A percentile compares a stretch with the other conserved stretches of the same genome.
Conservation (phyloP, 2,329 filamentous ascomycete species). For the Calonectria pteridis region DNA sequence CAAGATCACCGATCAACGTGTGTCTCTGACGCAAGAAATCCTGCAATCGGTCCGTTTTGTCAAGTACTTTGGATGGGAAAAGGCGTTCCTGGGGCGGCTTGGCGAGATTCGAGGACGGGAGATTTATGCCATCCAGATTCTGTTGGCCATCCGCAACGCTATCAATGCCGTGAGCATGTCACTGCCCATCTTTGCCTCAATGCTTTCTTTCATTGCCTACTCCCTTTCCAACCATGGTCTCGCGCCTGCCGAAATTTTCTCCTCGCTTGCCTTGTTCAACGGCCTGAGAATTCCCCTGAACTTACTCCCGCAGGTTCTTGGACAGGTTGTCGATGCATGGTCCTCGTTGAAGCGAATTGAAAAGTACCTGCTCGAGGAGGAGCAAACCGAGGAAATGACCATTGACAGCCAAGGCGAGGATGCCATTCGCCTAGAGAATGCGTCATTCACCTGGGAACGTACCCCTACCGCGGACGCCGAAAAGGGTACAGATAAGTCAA, state of each 20-base stretch:
- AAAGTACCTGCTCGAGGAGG: slow-evolving; percentile 88
- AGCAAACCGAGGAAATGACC: slow-evolving; percentile 78
- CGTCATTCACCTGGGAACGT: slow-evolving; percentile 90
- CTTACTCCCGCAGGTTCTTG: slow-evolving; percentile 86
- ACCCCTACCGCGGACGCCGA: slow-evolving; percentile 68
- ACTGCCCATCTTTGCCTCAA: slow-evolving; percentile 92
- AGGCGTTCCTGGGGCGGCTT: slow-evolving; percentile 83
- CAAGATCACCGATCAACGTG: slow-evolving; percentile 92
- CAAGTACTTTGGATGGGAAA: slow-evolving; percentile 97
- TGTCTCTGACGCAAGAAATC: slow-evolving; percentile 93
- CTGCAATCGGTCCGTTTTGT: slow-evolving; percentile 92
- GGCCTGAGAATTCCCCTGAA: slow-evolving; percentile 91
- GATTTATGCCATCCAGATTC: slow-evolving; percentile 84
- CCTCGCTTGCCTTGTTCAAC: slow-evolving; percentile 94
- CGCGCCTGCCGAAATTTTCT: slow-evolving; percentile 85
- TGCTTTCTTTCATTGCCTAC: slow-evolving; percentile 92
- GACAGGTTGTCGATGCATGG: slow-evolving; percentile 90
- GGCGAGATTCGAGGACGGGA: slow-evolving; percentile 80
- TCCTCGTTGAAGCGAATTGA: slow-evolving; percentile 88
- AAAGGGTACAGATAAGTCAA: slow-evolving; percentile 57
- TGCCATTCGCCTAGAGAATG: slow-evolving; percentile 78
- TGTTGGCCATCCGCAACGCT: slow-evolving; percentile 85
- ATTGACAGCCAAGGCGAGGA: slow-evolving; percentile 69
- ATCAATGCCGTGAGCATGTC: slow-evolving; percentile 89
- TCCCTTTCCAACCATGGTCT: slow-evolving; percentile 76